Base-by-base conservation (phyloP, 306 rosid species). In the Senna siamea region DNA sequence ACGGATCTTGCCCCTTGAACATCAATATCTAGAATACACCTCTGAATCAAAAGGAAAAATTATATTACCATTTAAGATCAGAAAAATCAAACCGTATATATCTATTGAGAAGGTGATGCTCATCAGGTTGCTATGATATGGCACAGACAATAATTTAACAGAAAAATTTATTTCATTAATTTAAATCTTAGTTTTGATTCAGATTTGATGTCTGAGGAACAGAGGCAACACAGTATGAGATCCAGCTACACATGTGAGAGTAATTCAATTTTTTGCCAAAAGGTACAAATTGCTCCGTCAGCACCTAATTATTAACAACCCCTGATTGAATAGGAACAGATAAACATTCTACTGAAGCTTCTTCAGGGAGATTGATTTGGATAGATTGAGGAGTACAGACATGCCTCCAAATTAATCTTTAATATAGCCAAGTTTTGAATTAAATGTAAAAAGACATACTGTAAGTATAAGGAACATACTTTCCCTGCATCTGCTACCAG, bases 1-100 rank as follows among this genome's bases (percentile, higher is more conserved):
- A 93, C 96, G 0, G 96, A 91, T 80, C 84, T 85, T 34, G 97
- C 98, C 19, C 98, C 98, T 89, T 93, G 98, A 82, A 93, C 97
- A 72, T 93, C 98, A 52, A 93, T 93, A 86, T 93, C 98, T n/a
- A 93, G 97, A 78, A 93, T 91, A 72, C 98, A 93, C 74, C 90
- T 86, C 98, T 93, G 80, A 75, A 85, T 59, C 19, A 2, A 74
- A 75, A 30, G 51, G 50, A 83, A 66, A 18, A 51, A 69, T 5
- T 4, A 66, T 34, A 55, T 48, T 50, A 76, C 57, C 19, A 69
- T 70, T 40, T 74, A 54, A 78, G 47, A 68, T 48, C 73, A 37
- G 18, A 51, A 18, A 78, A 28, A 7, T 53, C 44, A 46, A 72
- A 63, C 57, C 28, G 3, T 26, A 26, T 40, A 30, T 5, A 72